A percentile compares a stretch with the other conserved stretches of the same genome.
These are phyloP conservation scores for Cutaneotrichosporon dermatis DNA, from an alignment of 1,284 basidiomycete genomes.

Conservation along the genomic window DNA sequence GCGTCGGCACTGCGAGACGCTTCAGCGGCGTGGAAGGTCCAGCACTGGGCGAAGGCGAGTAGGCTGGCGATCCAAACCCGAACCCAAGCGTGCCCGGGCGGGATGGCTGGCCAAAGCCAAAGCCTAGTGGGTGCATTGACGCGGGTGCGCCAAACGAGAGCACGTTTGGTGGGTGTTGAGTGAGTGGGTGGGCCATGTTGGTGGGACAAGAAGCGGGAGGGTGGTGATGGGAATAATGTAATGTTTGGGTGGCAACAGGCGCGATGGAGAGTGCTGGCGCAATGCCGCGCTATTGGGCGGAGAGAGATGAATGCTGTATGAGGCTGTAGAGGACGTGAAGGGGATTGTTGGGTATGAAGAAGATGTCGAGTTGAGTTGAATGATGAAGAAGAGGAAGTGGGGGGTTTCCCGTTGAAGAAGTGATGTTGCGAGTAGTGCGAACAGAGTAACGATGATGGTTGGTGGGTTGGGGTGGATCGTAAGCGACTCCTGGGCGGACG, in stretches of 20 bases:
- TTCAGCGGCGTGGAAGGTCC: constrained; percentile 11
- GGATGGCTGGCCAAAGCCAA: constrained; percentile 36
- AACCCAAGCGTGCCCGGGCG: constrained; percentile 10
- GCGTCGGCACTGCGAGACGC: neutral
- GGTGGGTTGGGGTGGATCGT: too few species aligned
- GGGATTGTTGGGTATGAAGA: too few species aligned
- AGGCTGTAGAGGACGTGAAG: too few species aligned
- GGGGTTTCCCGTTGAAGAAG: too few species aligned
- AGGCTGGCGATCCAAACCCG: constrained; percentile 2
- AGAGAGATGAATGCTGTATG: too few species aligned
- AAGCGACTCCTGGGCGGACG: too few species aligned
- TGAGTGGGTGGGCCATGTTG: constrained; percentile 43
- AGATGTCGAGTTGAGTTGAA: too few species aligned
- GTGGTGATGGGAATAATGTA: neutral
- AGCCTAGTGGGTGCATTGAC: constrained; percentile 36
- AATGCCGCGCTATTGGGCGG: too few species aligned
- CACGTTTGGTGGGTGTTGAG: constrained; percentile 41
- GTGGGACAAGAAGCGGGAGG: neutral
- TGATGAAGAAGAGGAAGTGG: too few species aligned
- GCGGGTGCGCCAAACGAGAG: constrained; percentile 39
- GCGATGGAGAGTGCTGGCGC: too few species aligned
- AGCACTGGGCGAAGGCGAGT: neutral
- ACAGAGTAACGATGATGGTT: too few species aligned
- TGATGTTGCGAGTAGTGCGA: too few species aligned
- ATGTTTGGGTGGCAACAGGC: neutral